A percentile compares a stretch with the other conserved stretches of the same genome.
Conservation (phyloP, 805 yeast species). For the Priceomyces haplophilus region DNA sequence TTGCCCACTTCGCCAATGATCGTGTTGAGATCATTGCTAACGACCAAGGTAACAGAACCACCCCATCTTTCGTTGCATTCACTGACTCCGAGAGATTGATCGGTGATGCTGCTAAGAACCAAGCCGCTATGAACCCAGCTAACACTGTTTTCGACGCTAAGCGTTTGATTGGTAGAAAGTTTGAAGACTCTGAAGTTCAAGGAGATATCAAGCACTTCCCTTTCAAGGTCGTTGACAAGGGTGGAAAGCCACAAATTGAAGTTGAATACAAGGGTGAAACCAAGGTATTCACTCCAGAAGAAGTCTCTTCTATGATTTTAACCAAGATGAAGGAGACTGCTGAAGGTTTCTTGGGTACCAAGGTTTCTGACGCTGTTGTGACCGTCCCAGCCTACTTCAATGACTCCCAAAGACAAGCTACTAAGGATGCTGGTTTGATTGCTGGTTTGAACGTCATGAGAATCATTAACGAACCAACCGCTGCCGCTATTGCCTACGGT, state of each 20-base stretch:
- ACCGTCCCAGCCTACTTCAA: constrained; percentile 45
- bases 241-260: constrained; percentile 82
- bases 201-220: constrained; percentile 87
- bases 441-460: constrained; percentile 46
- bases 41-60: constrained; percentile 98
- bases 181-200: constrained; percentile 73
- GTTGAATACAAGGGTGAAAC: constrained; percentile 88
- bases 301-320: constrained; percentile 89
- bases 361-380: constrained; percentile 57
- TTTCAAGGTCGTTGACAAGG: constrained; percentile 71
- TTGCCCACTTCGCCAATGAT: constrained; percentile 67
- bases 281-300: constrained; percentile 89
- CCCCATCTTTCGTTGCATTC: constrained; percentile 96
- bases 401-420: constrained; percentile 45
- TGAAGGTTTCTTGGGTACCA: constrained; percentile 81
- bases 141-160: constrained; percentile 96
- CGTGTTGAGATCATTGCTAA: constrained; percentile 94
- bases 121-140: constrained; percentile 93
- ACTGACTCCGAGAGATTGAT: constrained; percentile 92
- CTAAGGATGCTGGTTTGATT: constrained; percentile 43
- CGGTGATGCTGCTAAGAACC: constrained; percentile 98
- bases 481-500: constrained; percentile 46
- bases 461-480: constrained; percentile 45
- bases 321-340: constrained; percentile 92
- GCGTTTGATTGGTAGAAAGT: constrained; percentile 85